Base-by-base conservation (phyloP, 2,329 filamentous ascomycete genomes). In the Penicillium sp. region DNA sequence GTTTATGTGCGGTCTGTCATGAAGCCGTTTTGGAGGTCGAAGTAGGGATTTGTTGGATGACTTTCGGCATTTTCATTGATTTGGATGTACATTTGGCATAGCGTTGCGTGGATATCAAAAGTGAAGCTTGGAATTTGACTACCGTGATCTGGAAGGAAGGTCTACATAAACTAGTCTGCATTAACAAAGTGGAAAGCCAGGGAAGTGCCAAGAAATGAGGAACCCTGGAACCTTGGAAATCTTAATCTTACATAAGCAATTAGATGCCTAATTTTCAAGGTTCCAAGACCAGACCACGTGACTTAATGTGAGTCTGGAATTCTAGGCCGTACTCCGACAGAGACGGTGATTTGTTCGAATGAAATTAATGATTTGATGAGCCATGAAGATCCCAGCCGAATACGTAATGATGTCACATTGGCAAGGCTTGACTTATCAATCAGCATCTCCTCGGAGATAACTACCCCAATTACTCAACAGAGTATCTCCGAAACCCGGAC, bases 1-100 rank as follows among this genome's bases (percentile, higher is more conserved):
- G 68, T 72, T 46, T 72, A 71, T 46, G 15, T 72, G 38, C 61
- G 65, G 32, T 71, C 68, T 34, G 68, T 70, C 10, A 68, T 63
- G 60, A 70, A 65, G 59, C 57, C 63, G 0, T 64, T 69, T 18
- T 70, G 69, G 62, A 46, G 49, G 15, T 56, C 50, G 25, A 54
- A 54, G 39, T 65, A 46, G 75, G 10, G 31, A 32, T 32, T 5
- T 13, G 31, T 13, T 32, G 31, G 12, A 32, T 32, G 31, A 15
- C 23, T 10, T 44, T 53, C 47, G 12, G 9, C 5, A 51, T 38
- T 25, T 13, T 27, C 2, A 9, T 48, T 38, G 7, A n/a, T 32
- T 27, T 49, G 42, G 18, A 23, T 23, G 16, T 18, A 40, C 1
- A 27, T 41, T 35, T 1, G 21, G 21, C 18, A 25, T 46, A 46